Evolutionary conservation across 2,329 filamentous ascomycete genomes (phyloP).

Genomic region (Fusarium falciforme): DNA sequence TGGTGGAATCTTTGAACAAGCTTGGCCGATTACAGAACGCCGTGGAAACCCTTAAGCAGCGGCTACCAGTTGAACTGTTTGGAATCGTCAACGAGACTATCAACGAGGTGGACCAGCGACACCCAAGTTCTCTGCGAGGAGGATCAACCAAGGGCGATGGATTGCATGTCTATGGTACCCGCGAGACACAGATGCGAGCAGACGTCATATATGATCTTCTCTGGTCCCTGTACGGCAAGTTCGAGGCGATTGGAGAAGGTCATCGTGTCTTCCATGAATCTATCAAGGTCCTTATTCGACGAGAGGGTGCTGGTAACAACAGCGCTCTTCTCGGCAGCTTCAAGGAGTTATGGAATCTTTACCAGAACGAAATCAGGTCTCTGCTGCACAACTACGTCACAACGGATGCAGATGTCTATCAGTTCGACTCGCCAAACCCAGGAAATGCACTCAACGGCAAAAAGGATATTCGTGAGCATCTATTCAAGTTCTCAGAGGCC

Average conservation of each 20-base stretch:
- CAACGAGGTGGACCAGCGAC: conserved; percentile 90
- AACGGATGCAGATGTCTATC: conserved; percentile 83
- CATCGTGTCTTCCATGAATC: conserved; percentile 95
- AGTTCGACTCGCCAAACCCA: conserved; percentile 66
- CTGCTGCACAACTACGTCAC: conserved; percentile 96
- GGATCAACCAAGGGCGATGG: conserved; percentile 64
- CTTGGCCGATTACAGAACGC: conserved; percentile 87
- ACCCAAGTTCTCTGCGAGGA: conserved; percentile 82
- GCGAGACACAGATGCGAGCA: conserved; percentile 80
- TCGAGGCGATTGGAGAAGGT: conserved; percentile 95
- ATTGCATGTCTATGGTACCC: conserved; percentile 71
- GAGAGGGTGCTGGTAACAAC: conserved; percentile 77
- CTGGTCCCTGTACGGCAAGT: conserved; percentile 94
- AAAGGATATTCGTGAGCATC: conserved; percentile 67
- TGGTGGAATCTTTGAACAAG: conserved; percentile 91
- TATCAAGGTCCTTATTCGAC: conserved; percentile 83
- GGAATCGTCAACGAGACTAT: conserved; percentile 95
- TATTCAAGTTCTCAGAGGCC: conserved; percentile 89
- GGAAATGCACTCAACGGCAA: conserved; percentile 59
- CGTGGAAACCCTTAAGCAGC: conserved; percentile 90
- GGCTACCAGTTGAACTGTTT: conserved; percentile 93
- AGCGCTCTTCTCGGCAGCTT: conserved; percentile 84
- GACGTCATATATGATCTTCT: conserved; percentile 92
- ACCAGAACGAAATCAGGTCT: conserved; percentile 97
- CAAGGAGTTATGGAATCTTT: conserved; percentile 96